Base-by-base conservation (phyloP, 2,329 filamentous ascomycete species). In the Nemania serpens region DNA sequence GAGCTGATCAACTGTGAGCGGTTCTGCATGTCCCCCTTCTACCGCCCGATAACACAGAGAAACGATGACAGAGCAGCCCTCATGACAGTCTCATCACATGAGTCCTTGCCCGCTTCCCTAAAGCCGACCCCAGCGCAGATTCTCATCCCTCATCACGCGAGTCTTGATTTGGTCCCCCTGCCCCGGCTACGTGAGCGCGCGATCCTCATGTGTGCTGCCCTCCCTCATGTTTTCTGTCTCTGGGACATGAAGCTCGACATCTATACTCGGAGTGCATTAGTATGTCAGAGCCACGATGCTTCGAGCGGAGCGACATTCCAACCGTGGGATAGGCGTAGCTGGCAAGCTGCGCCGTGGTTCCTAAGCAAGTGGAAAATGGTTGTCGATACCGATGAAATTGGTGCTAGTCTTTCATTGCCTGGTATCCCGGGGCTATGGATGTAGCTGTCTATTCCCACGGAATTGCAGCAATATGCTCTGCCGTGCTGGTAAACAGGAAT, bases 171-270 rank as follows among this genome's bases (percentile, higher is more conserved):
- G 2, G 66, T 78, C 5, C 75, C 76, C 0, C 63, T 77, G 7
- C 75, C 75, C 0, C 37, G 53, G 1, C 63, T 78, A 6, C 69
- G 76, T 2, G 69, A 71, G 3, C 66, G 73, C 5, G 73, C 70
- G 2, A 75, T 77, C 43, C 69, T 71, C 29, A 55, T 77, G 42
- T 66, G 69, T 13, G 70, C 72, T 13, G 68, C 69, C 0, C 63
- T 68, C 49, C 74, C 75, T 1, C 64, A 70, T 36, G 15, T 68
- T 1, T 74, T 76, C 51, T 67, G 74, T 56, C 62, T 72, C 1
- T 66, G 69, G 64, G 76, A 78, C 5, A 55, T 78, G 42, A 78
- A 78, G 57, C 64, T 66, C 45, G 76, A 78, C 65, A 71, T 78
- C 42, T 72, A 74, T 17, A 66, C 68, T 13, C 66, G 66, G 6